Base-by-base conservation (phyloP, 2,329 filamentous ascomycete species). In the Pseudomassariella vexata region DNA sequence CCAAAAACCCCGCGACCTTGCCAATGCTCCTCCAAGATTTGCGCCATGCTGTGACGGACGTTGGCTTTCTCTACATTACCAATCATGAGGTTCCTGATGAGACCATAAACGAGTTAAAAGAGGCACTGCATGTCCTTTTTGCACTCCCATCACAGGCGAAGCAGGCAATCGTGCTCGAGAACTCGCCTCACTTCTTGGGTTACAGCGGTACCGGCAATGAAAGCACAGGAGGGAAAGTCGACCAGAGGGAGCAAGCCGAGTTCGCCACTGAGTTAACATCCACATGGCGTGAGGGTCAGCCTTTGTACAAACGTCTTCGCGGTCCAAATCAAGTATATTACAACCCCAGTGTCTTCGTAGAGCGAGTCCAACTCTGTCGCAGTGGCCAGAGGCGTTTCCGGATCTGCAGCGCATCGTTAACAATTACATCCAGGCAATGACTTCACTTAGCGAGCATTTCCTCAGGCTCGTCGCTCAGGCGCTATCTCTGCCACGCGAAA, bases 141-240 rank as follows among this genome's bases (percentile, higher is more conserved):
- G 44, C 49, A 2, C 50, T 72, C 2, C 41, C 59, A 0, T 30
- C 44, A 1, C 39, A 45, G 3, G 47, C 52, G 5, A 74, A 73
- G 35, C 46, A 48, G 1, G 42, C 43, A 2, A 48, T 71, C 8
- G 63, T 63, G 0, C 55, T 73, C 12, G 51, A 61, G 17, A 69
- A 75, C 17, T 78, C 70, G 2, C 72, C 74, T 8, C 74, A 78
- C 46, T 77, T 80, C 35, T 55, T 80, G 3, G 76, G 76, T 0
- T 79, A 78, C 46, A 74, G 69, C 39, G 65, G 59, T 1, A 62
- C 64, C 12, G 74, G 73, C 0, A 58, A 66, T 16, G 76, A 79
- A 48, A 71, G 56, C 0, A 80, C 76, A 2, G 66, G 69, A 0
- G 70, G 72, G 0, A 52, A 55, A 31, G 44, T 52, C 10, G 75